A percentile compares a stretch with the other conserved stretches of the same genome.
Evolutionary conservation across 2,329 filamentous ascomycete genomes (phyloP).

Genomic region (Dissoconium aciculare): DNA sequence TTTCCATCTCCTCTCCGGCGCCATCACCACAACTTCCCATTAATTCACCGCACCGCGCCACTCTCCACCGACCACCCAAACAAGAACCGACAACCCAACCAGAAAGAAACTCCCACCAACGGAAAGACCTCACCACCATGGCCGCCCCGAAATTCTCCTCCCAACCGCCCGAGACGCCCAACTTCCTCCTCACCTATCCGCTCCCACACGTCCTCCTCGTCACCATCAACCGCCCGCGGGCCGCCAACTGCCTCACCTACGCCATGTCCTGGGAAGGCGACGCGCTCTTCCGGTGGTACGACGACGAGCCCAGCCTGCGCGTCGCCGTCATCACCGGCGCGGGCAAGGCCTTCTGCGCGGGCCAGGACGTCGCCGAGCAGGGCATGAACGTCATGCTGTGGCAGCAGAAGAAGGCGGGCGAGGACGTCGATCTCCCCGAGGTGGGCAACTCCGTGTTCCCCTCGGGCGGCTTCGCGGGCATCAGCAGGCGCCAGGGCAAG

Average conservation of each 20-base stretch:
- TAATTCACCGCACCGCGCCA: too few relatives aligned
- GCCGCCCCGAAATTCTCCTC: conserved; percentile 8
- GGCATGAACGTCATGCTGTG: conserved; percentile 40
- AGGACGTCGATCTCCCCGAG: conserved; percentile 12
- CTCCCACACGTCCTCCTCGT: conserved; percentile 36
- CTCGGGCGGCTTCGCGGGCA: conserved; percentile 37
- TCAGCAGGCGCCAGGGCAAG: conserved; percentile 42
- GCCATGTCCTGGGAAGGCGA: conserved; percentile 36
- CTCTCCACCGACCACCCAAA: too few relatives aligned
- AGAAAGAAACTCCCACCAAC: too few relatives aligned
- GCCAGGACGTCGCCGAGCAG: conserved; percentile 41
- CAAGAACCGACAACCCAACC: too few relatives aligned
- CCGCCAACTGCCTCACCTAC: conserved; percentile 34
- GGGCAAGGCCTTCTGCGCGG: conserved; percentile 41
- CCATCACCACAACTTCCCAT: too few relatives aligned
- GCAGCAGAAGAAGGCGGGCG: conserved; percentile 6
- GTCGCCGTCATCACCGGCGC: conserved; percentile 36
- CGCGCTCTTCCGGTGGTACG: conserved; percentile 39
- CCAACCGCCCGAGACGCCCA: conserved; percentile 13
- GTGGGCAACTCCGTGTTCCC: conserved; percentile 13
- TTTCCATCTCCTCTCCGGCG: too few relatives aligned
- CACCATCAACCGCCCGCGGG: conserved; percentile 37
- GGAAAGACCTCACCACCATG: conserved; percentile 7
- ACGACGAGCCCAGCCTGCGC: conserved; percentile 23
- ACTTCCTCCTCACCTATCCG: conserved; percentile 30